Evolutionary conservation across 163 green algal species (phyloP), one percentile per base, ranked within the genome.

Genomic region (Coccomyxa subellipsoidea): DNA sequence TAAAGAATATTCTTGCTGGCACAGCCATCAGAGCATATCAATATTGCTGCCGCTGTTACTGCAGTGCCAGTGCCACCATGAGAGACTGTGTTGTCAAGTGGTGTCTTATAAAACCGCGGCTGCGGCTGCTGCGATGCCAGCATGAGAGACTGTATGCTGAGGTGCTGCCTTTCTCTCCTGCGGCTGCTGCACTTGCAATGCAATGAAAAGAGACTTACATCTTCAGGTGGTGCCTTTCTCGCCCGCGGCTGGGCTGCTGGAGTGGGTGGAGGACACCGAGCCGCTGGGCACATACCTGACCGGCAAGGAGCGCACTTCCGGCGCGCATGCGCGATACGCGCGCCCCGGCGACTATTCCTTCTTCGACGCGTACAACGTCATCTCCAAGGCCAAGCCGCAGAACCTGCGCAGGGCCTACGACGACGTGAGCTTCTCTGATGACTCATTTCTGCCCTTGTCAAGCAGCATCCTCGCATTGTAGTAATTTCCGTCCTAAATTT

Each of bases 201-300:
- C 47, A 59, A n/a, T n/a, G n/a, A n/a, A n/a, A n/a, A n/a, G n/a
- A n/a, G 47, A 59, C 47, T 21, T 7, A 27, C 18, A 2, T 18
- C 12, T 77, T 9, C 86, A 87, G 84, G 91, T 95, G 78, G 89
- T 96, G 76, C 93, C 93, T 53, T 93, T 96, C 83, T 88, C 83
- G 21, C 93, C 92, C 32, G 78, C 77, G 23, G 87, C 89, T 27
- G 96, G 96, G 38, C 79, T 99, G 47, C 73, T 99, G 54, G 88
- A 98, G 87, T 99, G 96, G 96, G 95, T 99, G 54, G 89, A 98
- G 69, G 82, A 94, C 78, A 98, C 96, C 0, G 81, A 92, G 72
- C 86, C 91, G 10, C 84, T 99, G 66, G 87, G 76, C 37, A 85
- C 95, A 10, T 98, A 94, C 87, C 92, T 99, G n/a, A 40, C 93